Base-by-base conservation (phyloP, 345 rosid genomes). In the Gynandropsis gynandra region DNA sequence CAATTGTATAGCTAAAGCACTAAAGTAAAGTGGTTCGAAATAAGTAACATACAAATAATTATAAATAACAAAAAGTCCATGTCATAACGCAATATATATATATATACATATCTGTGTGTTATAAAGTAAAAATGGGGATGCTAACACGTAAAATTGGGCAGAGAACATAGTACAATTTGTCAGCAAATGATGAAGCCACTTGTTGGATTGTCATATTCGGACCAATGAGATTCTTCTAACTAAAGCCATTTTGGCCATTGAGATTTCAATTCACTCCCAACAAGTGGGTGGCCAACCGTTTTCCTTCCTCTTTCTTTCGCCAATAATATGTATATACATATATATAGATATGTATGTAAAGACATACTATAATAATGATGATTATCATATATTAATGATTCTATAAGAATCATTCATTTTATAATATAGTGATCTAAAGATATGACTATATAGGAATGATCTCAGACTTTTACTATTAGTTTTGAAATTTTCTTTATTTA, bases 151-250 rank as follows among this genome's bases (percentile, higher is more conserved):
- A 24, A n/a, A n/a, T n/a, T n/a, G n/a, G n/a, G n/a, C 29, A 42
- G 46, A 42, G 47, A 44, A 64, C 69, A 64, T 59, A 16, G 60
- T 65, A 65, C 70, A 65, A 17, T 52, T 47, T 52, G 60, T 65
- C 60, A 52, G 60, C 43, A 52, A 52, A 39, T 11, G 55, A 59
- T 47, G 56, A 59, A 52, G 59, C 70, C 70, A 65, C 50, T 58
- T 20, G 70, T 65, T 44, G 47, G 63, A 19, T 57, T 45, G 63
- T 56, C 58, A 65, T 52, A 37, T 43, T 64, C 48, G 8, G 47
- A 58, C 45, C 55, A 52, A 39, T 58, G 41, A 56, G 34, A 16
- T 50, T 50, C 41, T 16, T 33, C 44, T 49, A 50, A 51, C 13
- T 38, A 16, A 43, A 58, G 58, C 58, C 12, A 57, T 36, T 56